Percentiles rank a stretch among this genome's conserved stretches.
Evolutionary conservation across 140 eudicot species (phyloP).

Genomic region (Ambrosia hybrid): DNA sequence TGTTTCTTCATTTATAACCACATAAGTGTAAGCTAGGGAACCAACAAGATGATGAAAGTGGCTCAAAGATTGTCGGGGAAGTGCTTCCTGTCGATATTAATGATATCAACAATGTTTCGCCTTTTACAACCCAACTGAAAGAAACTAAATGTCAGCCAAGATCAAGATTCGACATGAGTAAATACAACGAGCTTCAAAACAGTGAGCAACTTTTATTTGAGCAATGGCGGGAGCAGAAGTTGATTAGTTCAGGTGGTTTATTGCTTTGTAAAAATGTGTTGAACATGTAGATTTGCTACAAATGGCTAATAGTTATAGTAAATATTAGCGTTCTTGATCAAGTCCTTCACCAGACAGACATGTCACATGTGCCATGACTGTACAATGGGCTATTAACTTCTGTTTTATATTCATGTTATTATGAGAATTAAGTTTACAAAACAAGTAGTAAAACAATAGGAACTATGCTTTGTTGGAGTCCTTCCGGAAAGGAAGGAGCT

Average conservation of each 20-base stretch:
- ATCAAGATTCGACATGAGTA: conserved; percentile 41
- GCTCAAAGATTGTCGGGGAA: conserved; percentile 44
- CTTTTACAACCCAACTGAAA: conserved; percentile 16
- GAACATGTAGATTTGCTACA: background rate
- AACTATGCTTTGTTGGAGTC: background rate
- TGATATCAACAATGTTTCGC: conserved; percentile 52
- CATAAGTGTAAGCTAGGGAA: conserved; percentile 42
- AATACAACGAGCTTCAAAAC: conserved; percentile 34
- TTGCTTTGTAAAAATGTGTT: conserved; percentile 45
- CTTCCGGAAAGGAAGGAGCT: background rate
- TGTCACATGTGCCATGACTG: too few species aligned
- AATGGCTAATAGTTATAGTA: background rate
- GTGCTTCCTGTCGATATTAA: conserved; percentile 49
- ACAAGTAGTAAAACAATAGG: background rate
- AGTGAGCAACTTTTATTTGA: conserved; percentile 55
- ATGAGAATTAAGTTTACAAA: too few species aligned
- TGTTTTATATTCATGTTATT: too few species aligned
- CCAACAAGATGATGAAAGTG: conserved; percentile 46
- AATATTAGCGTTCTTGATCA: background rate
- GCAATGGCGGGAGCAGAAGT: conserved; percentile 42
- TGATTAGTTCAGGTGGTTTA: conserved; percentile 53
- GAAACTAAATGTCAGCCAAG: conserved; percentile 20
- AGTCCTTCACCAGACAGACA: too few species aligned
- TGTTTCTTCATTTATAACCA: background rate
- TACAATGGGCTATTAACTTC: too few species aligned